Conservation (phyloP, 139 green algal species). For the Tetraselmis striata region DNA sequence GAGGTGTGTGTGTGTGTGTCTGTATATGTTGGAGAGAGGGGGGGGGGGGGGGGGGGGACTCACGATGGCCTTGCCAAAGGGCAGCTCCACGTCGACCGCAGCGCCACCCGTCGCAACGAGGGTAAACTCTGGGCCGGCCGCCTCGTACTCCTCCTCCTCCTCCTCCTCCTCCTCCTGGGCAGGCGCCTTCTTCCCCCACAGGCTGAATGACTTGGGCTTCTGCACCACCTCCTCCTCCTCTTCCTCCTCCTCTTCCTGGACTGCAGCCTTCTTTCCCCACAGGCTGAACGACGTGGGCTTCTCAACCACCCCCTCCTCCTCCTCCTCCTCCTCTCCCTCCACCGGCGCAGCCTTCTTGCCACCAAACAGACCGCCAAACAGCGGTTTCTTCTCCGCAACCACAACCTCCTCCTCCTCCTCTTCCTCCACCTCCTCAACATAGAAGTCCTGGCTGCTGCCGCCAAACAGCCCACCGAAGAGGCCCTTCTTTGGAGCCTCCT, state of each 20-base stretch:
- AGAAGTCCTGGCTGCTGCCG: neutral
- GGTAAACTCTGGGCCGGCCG: neutral
- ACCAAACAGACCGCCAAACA: neutral
- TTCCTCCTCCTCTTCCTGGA: neutral
- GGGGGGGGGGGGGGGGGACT: too few relatives aligned
- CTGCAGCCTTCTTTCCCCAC: neutral
- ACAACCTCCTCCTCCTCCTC: neutral
- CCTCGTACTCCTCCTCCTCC: neutral
- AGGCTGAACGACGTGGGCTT: neutral
- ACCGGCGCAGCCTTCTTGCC: neutral
- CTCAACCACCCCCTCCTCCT: neutral
- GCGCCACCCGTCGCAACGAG: neutral
- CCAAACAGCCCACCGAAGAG: neutral
- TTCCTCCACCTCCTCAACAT: neutral
- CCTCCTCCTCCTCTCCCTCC: conserved; percentile 1
- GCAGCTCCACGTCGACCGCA: neutral
- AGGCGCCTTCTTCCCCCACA: neutral
- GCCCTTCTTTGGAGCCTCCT: neutral
- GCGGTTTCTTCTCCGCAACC: neutral
- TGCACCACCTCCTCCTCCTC: conserved; percentile 1
- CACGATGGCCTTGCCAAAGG: neutral
- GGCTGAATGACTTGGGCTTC: neutral
- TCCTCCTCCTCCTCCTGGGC: neutral
- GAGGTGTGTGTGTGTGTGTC: too few relatives aligned
- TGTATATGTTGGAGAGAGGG: too few relatives aligned